phyloP scores from a whole-genome alignment of 139 green algal genomes.

The Mesotaenium endlicherianum region DNA sequence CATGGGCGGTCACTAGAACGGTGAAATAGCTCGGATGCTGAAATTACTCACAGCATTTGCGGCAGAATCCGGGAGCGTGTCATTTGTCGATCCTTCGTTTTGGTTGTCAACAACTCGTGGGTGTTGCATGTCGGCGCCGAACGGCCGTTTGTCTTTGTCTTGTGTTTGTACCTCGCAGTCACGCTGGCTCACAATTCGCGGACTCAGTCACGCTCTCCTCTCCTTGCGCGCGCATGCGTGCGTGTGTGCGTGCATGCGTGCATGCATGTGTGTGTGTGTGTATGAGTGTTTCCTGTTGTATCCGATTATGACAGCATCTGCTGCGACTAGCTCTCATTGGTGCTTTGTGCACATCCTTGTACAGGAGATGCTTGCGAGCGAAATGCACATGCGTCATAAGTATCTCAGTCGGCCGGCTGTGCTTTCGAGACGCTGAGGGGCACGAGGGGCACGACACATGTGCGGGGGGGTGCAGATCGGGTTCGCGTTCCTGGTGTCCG shows the following conservation, averaged over 20 bases:
- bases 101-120: too few relatives aligned
- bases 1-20: too few relatives aligned
- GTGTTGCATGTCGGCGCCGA: too few relatives aligned
- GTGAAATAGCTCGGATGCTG: too few relatives aligned
- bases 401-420: background rate
- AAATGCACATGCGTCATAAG: background rate
- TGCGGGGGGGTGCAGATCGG: constrained; percentile 13
- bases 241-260: background rate
- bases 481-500: constrained; percentile 71
- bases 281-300: background rate
- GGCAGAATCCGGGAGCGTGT: too few relatives aligned
- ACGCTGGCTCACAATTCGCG: too few relatives aligned
- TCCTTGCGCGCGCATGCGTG: too few relatives aligned
- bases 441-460: background rate
- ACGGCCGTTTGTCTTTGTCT: too few relatives aligned
- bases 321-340: background rate
- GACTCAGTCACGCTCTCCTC: too few relatives aligned
- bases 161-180: too few relatives aligned
- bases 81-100: too few relatives aligned
- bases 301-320: background rate
- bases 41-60: too few relatives aligned
- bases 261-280: background rate
- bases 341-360: background rate
- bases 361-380: background rate
- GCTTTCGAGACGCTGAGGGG: background rate